Evolutionary conservation across 2,329 filamentous ascomycete genomes (phyloP).

Genomic region (Coniochaeta ligniaria): DNA sequence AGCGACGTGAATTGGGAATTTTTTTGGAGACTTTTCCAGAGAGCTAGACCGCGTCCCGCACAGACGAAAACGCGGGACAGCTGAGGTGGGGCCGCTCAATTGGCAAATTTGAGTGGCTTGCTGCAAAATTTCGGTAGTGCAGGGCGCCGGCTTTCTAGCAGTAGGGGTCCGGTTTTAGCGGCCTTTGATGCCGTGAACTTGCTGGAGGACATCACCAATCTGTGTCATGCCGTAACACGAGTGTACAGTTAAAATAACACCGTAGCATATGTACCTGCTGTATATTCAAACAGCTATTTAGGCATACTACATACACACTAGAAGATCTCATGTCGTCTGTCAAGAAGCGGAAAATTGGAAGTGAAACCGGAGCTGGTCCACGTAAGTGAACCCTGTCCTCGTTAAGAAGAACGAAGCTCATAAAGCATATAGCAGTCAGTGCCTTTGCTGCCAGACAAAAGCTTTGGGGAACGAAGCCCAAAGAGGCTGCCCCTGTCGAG

Average conservation of each 20-base stretch:
- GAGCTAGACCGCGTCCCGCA: background rate
- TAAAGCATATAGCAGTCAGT: slow-evolving; percentile 21
- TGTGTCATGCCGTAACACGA: background rate
- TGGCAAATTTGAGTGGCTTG: background rate
- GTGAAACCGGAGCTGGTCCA: background rate
- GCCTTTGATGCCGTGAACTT: background rate
- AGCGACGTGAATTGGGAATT: slow-evolving; percentile 11
- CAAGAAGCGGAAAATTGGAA: slow-evolving; percentile 33
- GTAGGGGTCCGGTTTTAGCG: background rate
- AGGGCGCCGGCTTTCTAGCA: background rate
- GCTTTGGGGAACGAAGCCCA: slow-evolving; percentile 19
- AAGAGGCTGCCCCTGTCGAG: background rate
- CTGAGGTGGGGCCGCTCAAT: background rate
- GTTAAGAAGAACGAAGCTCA: background rate
- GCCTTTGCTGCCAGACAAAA: slow-evolving; percentile 35
- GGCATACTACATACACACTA: background rate
- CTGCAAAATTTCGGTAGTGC: background rate
- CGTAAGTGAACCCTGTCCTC: background rate
- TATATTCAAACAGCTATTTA: background rate
- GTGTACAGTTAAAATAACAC: background rate
- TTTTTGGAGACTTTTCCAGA: slow-evolving; percentile 5
- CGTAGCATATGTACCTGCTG: background rate
- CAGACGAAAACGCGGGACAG: slow-evolving; percentile 1
- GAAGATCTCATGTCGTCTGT: slow-evolving; percentile 15
- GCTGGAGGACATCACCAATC: background rate